Percentiles rank a stretch among this genome's conserved stretches.
Conservation (phyloP, 2,329 filamentous ascomycete genomes). For the Aspergillus fischeri region DNA sequence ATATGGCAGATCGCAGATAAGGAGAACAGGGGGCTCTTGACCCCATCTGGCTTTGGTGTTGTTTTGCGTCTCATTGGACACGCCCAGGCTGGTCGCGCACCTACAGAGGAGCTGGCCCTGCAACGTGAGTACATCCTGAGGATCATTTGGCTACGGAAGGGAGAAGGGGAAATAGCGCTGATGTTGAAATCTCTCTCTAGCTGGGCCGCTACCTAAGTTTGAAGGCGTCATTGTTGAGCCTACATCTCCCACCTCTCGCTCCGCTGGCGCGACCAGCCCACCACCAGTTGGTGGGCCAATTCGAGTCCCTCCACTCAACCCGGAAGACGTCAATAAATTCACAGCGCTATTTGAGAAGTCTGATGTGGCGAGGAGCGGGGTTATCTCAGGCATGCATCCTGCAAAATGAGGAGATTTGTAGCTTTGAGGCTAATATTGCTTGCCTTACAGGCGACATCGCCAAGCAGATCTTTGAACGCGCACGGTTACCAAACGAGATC, state of each 20-base stretch:
- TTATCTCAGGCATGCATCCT: constrained; percentile 59
- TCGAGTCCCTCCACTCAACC: constrained; percentile 80
- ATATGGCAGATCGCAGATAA: constrained; percentile 99
- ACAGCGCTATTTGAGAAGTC: constrained; percentile 87
- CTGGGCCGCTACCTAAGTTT: constrained; percentile 86
- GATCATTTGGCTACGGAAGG: neutral
- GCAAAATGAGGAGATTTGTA: neutral
- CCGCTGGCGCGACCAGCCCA: constrained; percentile 42
- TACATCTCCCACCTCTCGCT: constrained; percentile 46
- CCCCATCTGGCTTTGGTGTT: constrained; percentile 86
- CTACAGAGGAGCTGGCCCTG: constrained; percentile 74
- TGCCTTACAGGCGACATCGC: constrained; percentile 65
- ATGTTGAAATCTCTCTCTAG: constrained; percentile 25
- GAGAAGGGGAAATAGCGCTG: constrained; percentile 4
- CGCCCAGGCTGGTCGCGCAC: constrained; percentile 81
- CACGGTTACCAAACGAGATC: constrained; percentile 80
- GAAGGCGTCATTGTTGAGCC: constrained; percentile 62
- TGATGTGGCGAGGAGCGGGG: constrained; percentile 63
- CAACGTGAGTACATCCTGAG: constrained; percentile 52
- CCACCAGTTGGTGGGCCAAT: constrained; percentile 57
- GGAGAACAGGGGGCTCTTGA: constrained; percentile 92
- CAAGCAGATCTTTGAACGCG: constrained; percentile 92
- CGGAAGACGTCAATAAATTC: constrained; percentile 88
- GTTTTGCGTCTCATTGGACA: constrained; percentile 93
- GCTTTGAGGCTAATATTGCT: constrained; percentile 11